Evolutionary conservation across 2,329 filamentous ascomycete species (phyloP), one percentile per base, ranked within the genome.

Genomic region (Neurospora sp.): DNA sequence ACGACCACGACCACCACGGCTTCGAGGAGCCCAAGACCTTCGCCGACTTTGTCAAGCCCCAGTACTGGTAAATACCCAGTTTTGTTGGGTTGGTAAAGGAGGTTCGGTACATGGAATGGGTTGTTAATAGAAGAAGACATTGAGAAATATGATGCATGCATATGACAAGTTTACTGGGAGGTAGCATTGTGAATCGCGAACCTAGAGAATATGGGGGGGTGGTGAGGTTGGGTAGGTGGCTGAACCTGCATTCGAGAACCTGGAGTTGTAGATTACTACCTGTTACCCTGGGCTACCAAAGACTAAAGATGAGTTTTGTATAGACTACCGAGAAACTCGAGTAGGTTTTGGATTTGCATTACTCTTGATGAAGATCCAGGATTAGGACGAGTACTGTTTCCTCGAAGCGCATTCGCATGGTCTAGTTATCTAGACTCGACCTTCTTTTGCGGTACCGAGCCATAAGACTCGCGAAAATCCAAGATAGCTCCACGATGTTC

Each of bases 21-120:
- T 86, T 88, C 80, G 88, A 90, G 82, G 93, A 97, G 84, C 92
- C 93, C 81, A 97, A 97, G 91, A 97, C 92, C 77, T 95, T 98
- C 81, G 93, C 93, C 82, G 92, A 99, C 86, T 98, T 88, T 83
- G 89, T 99, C 84, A 93, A 92, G 88, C 93, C 94, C 72, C 89
- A 97, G 81, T 99, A 98, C 88, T 89, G 89, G 86, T 97, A 95
- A 72, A 70, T 37, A 8, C n/a, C 66, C 36, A 38, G 40, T 37
- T 43, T n/a, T 43, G 39, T 40, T 43, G 40, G 52, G 12, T 37
- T 38, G 66, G 37, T 38, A 17, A 10, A 28, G 23, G 12, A 36
- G 10, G 43, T 46, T 46, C 4, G 11, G n/a, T 36, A 36, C 33
- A 6, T 36, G 33, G 33, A 36, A 39, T 38, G 39, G 52, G 10